Percentiles rank a stretch among this genome's conserved stretches.
Conservation (phyloP, 2,329 filamentous ascomycete species). For the Epichloe sp. region DNA sequence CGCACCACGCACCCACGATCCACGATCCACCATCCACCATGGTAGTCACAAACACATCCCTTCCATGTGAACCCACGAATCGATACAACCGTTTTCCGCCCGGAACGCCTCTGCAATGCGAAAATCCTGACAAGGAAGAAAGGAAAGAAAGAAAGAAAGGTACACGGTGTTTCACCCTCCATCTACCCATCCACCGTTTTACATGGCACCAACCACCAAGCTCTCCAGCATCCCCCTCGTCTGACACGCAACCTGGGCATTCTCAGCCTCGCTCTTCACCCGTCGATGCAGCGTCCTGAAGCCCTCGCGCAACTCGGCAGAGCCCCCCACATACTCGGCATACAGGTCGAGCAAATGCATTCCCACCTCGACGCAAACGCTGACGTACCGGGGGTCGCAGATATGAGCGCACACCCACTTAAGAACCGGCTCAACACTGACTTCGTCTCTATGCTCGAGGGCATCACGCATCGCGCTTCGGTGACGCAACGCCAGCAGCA, state of each 20-base stretch:
- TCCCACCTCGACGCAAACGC: slow-evolving; percentile 69
- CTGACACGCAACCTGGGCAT: slow-evolving; percentile 68
- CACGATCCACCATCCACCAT: not conserved
- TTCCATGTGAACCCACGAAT: not conserved
- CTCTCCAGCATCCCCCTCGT: slow-evolving; percentile 80
- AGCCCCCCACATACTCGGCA: slow-evolving; percentile 62
- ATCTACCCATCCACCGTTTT: not conserved
- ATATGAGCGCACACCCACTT: slow-evolving; percentile 74
- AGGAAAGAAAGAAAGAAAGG: not conserved
- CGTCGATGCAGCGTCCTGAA: slow-evolving; percentile 56
- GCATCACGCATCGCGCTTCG: slow-evolving; percentile 73
- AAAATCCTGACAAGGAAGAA: not conserved
- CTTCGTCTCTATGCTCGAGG: slow-evolving; percentile 68
- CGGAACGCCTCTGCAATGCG: slow-evolving; percentile 7
- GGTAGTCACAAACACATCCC: not conserved
- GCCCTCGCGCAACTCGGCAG: slow-evolving; percentile 55
- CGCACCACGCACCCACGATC: not conserved
- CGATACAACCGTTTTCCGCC: not conserved
- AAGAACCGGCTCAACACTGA: slow-evolving; percentile 67
- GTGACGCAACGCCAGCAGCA: slow-evolving; percentile 76
- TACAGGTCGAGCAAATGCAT: slow-evolving; percentile 80
- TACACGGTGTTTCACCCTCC: not conserved
- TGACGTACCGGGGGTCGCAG: slow-evolving; percentile 67
- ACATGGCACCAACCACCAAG: slow-evolving; percentile 27
- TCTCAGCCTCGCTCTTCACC: slow-evolving; percentile 67